These are phyloP conservation scores for Zasmidium cellare DNA, from an alignment of 2,329 filamentous ascomycete genomes.

Conservation along the genomic window DNA sequence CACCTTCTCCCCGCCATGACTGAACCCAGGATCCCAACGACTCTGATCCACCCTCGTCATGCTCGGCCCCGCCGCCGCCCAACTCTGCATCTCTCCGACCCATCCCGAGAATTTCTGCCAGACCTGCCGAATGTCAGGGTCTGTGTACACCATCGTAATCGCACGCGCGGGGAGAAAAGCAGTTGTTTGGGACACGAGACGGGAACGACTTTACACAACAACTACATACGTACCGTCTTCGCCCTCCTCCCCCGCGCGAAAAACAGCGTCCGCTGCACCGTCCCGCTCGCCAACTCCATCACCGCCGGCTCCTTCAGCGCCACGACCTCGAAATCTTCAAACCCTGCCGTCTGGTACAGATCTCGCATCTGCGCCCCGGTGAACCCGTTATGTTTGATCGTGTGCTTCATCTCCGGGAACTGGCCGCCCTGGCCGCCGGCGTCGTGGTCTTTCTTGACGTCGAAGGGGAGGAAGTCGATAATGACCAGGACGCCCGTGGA, in stretches of 20 bases:
- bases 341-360: conserved; percentile 30
- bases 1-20: background rate
- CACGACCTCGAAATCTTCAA: conserved; percentile 32
- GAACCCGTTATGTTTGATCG: conserved; percentile 38
- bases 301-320: conserved; percentile 29
- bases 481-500: conserved; percentile 28
- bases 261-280: conserved; percentile 31
- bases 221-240: conserved; percentile 13
- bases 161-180: too few relatives aligned
- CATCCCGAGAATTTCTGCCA: conserved; percentile 19
- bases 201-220: too few relatives aligned
- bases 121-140: background rate
- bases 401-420: conserved; percentile 29
- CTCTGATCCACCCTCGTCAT: conserved; percentile 5
- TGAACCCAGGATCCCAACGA: conserved; percentile 8
- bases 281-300: conserved; percentile 30
- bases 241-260: conserved; percentile 32
- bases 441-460: conserved; percentile 11
- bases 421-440: conserved; percentile 10
- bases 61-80: conserved; percentile 3
- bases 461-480: conserved; percentile 34
- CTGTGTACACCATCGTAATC: too few relatives aligned
- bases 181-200: too few relatives aligned
- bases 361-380: conserved; percentile 24
- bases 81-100: conserved; percentile 18